Conservation (phyloP, 192 early-diverging fungal genomes). For the Spinellus fusiger region DNA sequence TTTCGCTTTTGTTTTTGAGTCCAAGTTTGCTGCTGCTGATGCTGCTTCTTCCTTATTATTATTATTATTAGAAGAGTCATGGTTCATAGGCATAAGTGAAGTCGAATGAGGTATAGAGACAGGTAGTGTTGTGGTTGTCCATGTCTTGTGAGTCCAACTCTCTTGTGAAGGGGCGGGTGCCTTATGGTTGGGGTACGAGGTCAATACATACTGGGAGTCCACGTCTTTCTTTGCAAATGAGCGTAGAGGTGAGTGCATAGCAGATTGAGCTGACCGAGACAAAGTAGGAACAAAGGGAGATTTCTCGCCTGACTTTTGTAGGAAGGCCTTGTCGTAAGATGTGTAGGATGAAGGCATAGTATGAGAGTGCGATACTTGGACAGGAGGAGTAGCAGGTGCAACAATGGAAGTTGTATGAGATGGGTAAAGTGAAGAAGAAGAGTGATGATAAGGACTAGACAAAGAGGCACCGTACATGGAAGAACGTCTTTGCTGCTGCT, state of each 20-base stretch:
- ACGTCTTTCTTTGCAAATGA: too few species aligned
- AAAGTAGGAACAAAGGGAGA: neutral
- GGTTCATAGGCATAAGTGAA: too few species aligned
- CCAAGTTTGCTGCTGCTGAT: neutral
- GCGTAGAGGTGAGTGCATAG: too few species aligned
- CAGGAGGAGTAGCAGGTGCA: neutral
- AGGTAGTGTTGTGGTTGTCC: neutral
- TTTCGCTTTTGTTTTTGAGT: too few species aligned
- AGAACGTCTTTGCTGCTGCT: too few species aligned
- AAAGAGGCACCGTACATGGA: too few species aligned
- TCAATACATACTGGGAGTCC: neutral
- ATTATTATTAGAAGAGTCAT: too few species aligned
- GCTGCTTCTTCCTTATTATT: too few species aligned
- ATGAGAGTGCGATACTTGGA: neutral
- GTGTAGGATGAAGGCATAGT: neutral
- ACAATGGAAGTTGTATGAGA: neutral
- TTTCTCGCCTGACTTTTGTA: neutral
- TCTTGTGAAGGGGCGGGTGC: too few species aligned
- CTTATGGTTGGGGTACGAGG: neutral
- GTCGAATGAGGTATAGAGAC: too few species aligned
- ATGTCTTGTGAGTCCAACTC: neutral
- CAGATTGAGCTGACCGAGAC: neutral
- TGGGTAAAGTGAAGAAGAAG: too few species aligned
- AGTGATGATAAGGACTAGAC: too few species aligned
- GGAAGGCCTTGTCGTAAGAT: neutral